These are phyloP conservation scores for Suillus brevipes DNA, from an alignment of 768 basidiomycete species.

Conservation along the genomic window DNA sequence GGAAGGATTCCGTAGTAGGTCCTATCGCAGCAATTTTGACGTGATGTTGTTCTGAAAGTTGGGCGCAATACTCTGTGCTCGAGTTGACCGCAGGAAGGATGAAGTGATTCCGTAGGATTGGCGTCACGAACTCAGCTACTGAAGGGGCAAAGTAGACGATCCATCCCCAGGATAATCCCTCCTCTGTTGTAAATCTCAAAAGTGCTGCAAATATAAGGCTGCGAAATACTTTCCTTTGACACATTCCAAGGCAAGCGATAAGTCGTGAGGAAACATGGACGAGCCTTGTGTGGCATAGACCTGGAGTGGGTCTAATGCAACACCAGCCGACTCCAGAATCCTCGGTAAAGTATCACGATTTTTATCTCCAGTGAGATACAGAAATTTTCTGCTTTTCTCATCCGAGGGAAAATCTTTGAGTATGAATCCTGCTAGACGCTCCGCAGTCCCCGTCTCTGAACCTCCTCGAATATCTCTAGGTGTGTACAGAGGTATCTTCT, in stretches of 20 bases:
- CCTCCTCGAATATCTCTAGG: conserved; percentile 44
- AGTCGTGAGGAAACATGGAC: conserved; percentile 45
- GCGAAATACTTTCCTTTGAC: conserved; percentile 23
- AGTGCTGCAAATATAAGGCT: neutral
- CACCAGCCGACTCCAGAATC: conserved; percentile 45
- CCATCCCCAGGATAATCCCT: conserved; percentile 50
- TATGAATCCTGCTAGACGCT: conserved; percentile 66
- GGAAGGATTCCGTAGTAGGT: conserved; percentile 57
- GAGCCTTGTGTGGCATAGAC: conserved; percentile 73
- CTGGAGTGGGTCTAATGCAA: conserved; percentile 52
- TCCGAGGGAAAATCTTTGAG: conserved; percentile 34
- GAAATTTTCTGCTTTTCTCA: conserved; percentile 30
- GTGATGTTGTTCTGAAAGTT: conserved; percentile 2
- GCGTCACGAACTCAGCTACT: conserved; percentile 56
- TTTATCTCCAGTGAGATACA: conserved; percentile 89
- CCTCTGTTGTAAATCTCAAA: conserved; percentile 8
- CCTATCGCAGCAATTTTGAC: conserved; percentile 64
- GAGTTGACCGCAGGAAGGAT: conserved; percentile 28
- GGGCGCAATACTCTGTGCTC: neutral
- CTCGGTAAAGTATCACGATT: conserved; percentile 66
- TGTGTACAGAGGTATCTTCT: conserved; percentile 38
- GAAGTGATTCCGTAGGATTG: conserved; percentile 49
- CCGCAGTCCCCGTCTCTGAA: conserved; percentile 62
- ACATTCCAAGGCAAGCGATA: conserved; percentile 36
- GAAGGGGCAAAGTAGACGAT: conserved; percentile 79